Conservation (phyloP, 805 yeast genomes). For the Ogataea saltuana region DNA sequence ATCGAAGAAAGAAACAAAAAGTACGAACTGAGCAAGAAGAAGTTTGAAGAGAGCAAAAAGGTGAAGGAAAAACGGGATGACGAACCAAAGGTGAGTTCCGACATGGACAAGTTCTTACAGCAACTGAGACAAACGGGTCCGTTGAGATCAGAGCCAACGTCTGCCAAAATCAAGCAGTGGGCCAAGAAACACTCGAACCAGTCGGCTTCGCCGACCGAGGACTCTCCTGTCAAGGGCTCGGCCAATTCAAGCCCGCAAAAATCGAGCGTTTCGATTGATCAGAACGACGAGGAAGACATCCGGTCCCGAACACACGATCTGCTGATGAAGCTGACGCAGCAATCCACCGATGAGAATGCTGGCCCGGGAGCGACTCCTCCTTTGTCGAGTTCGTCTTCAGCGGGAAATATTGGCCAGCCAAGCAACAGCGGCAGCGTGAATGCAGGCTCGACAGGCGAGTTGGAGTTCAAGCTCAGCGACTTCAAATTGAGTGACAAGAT, state of each 20-base stretch:
- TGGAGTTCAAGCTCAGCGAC: slow-evolving; percentile 27
- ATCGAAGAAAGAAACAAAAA: slow-evolving; percentile 80
- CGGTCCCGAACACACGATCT: slow-evolving; percentile 31
- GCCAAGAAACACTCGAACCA: slow-evolving; percentile 55
- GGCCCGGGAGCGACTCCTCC: slow-evolving; percentile 8
- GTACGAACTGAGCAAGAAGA: slow-evolving; percentile 72
- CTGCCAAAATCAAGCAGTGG: slow-evolving; percentile 78
- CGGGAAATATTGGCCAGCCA: not conserved
- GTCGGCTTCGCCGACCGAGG: slow-evolving; percentile 32
- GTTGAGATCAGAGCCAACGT: slow-evolving; percentile 68
- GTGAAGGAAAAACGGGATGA: slow-evolving; percentile 43
- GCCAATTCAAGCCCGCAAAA: slow-evolving; percentile 10
- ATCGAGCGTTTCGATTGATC: slow-evolving; percentile 22
- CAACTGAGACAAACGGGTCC: slow-evolving; percentile 87
- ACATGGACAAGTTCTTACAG: slow-evolving; percentile 86
- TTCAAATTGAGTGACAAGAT: slow-evolving; percentile 34
- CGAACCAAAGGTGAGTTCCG: slow-evolving; percentile 32
- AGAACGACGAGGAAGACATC: slow-evolving; percentile 24
- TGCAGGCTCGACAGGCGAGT: slow-evolving; percentile 14
- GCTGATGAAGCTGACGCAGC: slow-evolving; percentile 28
- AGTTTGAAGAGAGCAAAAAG: slow-evolving; percentile 47
- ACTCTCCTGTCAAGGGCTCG: slow-evolving; percentile 9
- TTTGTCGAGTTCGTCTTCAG: slow-evolving; percentile 17
- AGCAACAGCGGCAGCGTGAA: slow-evolving; percentile 8
- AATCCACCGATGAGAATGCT: slow-evolving; percentile 12